phyloP scores from a whole-genome alignment of 2,329 filamentous ascomycete species.

The Aspergillus vadensis region DNA sequence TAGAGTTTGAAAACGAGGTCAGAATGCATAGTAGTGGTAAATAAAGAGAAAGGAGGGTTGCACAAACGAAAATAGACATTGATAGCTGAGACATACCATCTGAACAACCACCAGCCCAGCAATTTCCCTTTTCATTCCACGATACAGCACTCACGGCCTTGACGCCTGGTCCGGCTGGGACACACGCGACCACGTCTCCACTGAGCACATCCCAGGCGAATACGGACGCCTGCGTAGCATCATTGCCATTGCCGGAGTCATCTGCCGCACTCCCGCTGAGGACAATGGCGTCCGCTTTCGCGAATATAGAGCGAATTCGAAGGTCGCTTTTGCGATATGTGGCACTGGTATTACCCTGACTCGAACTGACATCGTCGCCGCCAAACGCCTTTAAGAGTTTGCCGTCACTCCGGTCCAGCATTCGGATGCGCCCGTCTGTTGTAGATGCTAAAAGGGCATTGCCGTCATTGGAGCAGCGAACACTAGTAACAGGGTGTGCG shows the following conservation, averaged over 20 bases:
- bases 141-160: slow-evolving; percentile 49
- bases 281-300: slow-evolving; percentile 74
- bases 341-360: background rate
- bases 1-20: background rate
- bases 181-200: slow-evolving; percentile 65
- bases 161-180: slow-evolving; percentile 50
- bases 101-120: slow-evolving; percentile 46
- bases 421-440: slow-evolving; percentile 73
- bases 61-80: background rate
- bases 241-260: slow-evolving; percentile 15
- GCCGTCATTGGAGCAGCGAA: slow-evolving; percentile 70
- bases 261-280: slow-evolving; percentile 75
- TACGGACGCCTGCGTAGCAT: slow-evolving; percentile 31
- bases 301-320: slow-evolving; percentile 74
- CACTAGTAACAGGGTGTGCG: slow-evolving; percentile 68
- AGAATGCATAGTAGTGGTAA: background rate
- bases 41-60: background rate
- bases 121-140: slow-evolving; percentile 46
- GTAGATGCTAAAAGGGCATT: slow-evolving; percentile 73
- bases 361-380: slow-evolving; percentile 33
- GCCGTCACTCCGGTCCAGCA: slow-evolving; percentile 79
- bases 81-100: slow-evolving; percentile 37
- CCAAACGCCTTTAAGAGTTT: slow-evolving; percentile 72
- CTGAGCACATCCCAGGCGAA: slow-evolving; percentile 80
- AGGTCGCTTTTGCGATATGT: slow-evolving; percentile 66